Evolutionary conservation across 768 basidiomycete species (phyloP), one percentile per base, ranked within the genome.

Genomic region (Boletus rubropictus): DNA sequence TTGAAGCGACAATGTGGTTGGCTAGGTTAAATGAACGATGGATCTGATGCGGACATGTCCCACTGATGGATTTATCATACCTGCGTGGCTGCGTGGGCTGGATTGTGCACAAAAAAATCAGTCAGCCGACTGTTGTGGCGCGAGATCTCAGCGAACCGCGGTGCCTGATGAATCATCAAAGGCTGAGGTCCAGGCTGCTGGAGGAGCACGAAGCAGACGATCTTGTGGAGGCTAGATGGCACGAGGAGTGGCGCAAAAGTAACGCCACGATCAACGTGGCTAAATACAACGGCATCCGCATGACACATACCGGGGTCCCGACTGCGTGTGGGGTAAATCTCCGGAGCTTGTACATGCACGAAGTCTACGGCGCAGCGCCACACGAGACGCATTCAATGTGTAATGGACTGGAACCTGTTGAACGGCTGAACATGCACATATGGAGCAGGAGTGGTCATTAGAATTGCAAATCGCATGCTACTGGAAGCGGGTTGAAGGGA

Each of bases 101-200:
- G 35, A 46, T 14, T 35, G 42, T 28, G n/a, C 22, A 25, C 35
- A 39, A 43, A 47, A 39, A 28, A 39, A 45, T 31, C 15, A 21
- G 17, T 6, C 20, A 38, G 28, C 24, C 27, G 46, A 56, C 61
- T 49, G 43, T 29, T 34, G 32, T 50, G 50, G 35, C 50, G 53
- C 59, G 39, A 54, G 53, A 59, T 63, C 55, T 54, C 60, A 63
- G 56, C 60, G 57, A 59, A 37, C 36, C 27, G 15, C 22, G 44
- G 50, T 54, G 10, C 52, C 52, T 51, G 61, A 46, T 17, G 27
- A 37, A 37, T 21, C 39, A 42, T 39, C 22, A 42, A 28, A 37
- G 35, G 14, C 21, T 14, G 48, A 22, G 39, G 31, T 10, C 44
- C 48, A 55, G 32, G 49, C 42, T 42, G 35, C 33, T 45, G 49